A percentile compares a stretch with the other conserved stretches of the same genome.
Evolutionary conservation across 768 basidiomycete species (phyloP).

Genomic region (Lactarius trivialis): DNA sequence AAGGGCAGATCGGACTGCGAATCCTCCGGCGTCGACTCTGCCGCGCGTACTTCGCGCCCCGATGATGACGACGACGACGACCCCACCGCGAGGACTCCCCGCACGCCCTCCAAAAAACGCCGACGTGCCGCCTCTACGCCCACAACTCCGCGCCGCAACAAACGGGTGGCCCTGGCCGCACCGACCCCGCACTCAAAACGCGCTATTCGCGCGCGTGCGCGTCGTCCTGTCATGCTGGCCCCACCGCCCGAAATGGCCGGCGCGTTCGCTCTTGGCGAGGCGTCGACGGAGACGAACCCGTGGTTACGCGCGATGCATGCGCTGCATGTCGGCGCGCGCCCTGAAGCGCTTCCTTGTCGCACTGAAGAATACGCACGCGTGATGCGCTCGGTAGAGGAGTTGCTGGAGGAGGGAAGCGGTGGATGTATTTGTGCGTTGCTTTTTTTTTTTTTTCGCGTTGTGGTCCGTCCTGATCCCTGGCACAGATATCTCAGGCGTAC

Average conservation of each 20-base stretch:
- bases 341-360: slow-evolving; percentile 83
- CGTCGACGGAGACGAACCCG: slow-evolving; percentile 55
- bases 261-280: slow-evolving; percentile 33
- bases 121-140: slow-evolving; percentile 31
- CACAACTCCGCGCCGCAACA: slow-evolving; percentile 21
- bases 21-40: slow-evolving; percentile 36
- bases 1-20: slow-evolving; percentile 24
- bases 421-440: slow-evolving; percentile 83
- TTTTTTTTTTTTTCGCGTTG: background rate
- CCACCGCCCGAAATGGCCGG: slow-evolving; percentile 34
- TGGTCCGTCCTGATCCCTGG: background rate
- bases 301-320: slow-evolving; percentile 87
- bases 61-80: slow-evolving; percentile 24
- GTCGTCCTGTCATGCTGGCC: slow-evolving; percentile 27
- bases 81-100: slow-evolving; percentile 29
- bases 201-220: slow-evolving; percentile 21
- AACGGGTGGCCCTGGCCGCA: slow-evolving; percentile 29
- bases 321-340: slow-evolving; percentile 88
- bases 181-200: slow-evolving; percentile 27
- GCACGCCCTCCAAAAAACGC: slow-evolving; percentile 52
- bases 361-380: slow-evolving; percentile 79
- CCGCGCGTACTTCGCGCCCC: slow-evolving; percentile 23
- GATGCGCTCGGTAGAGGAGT: slow-evolving; percentile 67
- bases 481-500: slow-evolving; percentile 93
- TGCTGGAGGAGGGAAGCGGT: slow-evolving; percentile 88